phyloP scores from a whole-genome alignment of 2,329 filamentous ascomycete species.

The Celoporthe dispersa region DNA sequence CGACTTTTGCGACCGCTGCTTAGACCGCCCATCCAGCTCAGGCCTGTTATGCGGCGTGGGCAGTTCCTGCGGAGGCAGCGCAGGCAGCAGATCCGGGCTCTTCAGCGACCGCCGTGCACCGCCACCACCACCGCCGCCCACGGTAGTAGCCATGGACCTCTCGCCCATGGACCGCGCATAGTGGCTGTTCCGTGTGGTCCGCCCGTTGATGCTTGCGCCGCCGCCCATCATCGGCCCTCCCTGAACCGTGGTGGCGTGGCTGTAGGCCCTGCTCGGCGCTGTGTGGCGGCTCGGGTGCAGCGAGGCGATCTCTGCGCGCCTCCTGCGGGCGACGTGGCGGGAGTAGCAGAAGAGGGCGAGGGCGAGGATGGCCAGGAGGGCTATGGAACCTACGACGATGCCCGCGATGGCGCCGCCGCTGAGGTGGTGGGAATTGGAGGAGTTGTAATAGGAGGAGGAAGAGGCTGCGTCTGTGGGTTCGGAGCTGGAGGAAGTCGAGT shows the following conservation, averaged over 20 bases:
- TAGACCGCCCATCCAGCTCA: conserved; percentile 17
- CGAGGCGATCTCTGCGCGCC: conserved; percentile 20
- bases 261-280: conserved; percentile 1
- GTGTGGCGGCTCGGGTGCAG: conserved; percentile 9
- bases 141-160: background rate
- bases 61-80: conserved; percentile 22
- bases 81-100: conserved; percentile 7
- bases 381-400: conserved; percentile 33
- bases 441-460: background rate
- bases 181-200: conserved; percentile 7
- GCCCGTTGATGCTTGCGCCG: background rate
- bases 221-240: background rate
- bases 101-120: conserved; percentile 13
- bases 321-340: conserved; percentile 20
- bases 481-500: conserved; percentile 18
- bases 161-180: conserved; percentile 11
- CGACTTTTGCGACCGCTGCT: conserved; percentile 7
- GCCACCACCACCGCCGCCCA: background rate
- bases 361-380: conserved; percentile 29
- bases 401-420: conserved; percentile 36
- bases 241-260: conserved; percentile 2
- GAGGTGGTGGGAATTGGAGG: conserved; percentile 22
- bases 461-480: conserved; percentile 15
- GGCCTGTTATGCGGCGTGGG: conserved; percentile 25
- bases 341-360: conserved; percentile 29